Conservation (phyloP, 2,329 filamentous ascomycete genomes). For the Phaeosphaeriaceae sp. region DNA sequence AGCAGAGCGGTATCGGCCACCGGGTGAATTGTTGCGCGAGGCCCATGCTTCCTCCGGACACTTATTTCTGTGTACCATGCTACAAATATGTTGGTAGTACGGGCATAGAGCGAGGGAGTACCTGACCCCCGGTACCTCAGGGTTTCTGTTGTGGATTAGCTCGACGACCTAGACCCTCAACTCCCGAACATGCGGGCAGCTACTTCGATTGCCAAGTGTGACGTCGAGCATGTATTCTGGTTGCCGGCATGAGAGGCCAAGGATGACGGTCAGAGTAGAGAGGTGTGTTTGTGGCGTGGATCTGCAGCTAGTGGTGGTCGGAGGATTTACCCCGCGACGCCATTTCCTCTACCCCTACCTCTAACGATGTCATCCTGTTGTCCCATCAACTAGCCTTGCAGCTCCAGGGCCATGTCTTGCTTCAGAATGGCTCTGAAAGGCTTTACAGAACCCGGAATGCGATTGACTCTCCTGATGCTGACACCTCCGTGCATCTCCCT, state of each 20-base stretch:
- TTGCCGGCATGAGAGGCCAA: not conserved
- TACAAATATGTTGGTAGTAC: not conserved
- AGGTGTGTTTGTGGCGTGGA: not conserved
- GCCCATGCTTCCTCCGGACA: not conserved
- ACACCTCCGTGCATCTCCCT: not conserved
- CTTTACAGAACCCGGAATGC: not conserved
- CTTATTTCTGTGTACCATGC: not conserved
- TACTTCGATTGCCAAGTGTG: not conserved
- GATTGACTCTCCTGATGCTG: not conserved
- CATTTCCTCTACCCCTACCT: not conserved
- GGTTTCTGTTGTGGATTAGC: not conserved
- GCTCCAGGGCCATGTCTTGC: not conserved
- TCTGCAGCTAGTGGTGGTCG: not conserved
- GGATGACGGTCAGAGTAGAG: not conserved
- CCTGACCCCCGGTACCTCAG: not conserved
- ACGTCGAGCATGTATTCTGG: not conserved
- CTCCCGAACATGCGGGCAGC: not conserved
- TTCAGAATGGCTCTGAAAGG: not conserved
- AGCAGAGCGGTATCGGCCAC: not conserved
- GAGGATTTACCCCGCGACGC: not conserved
- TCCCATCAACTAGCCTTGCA: not conserved
- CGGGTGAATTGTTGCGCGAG: not conserved
- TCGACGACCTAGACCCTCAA: not conserved
- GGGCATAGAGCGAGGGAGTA: not conserved
- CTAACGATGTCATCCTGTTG: not conserved